Evolutionary conservation across 192 early-diverging fungal species (phyloP).

Genomic region (Coemansia sp.): DNA sequence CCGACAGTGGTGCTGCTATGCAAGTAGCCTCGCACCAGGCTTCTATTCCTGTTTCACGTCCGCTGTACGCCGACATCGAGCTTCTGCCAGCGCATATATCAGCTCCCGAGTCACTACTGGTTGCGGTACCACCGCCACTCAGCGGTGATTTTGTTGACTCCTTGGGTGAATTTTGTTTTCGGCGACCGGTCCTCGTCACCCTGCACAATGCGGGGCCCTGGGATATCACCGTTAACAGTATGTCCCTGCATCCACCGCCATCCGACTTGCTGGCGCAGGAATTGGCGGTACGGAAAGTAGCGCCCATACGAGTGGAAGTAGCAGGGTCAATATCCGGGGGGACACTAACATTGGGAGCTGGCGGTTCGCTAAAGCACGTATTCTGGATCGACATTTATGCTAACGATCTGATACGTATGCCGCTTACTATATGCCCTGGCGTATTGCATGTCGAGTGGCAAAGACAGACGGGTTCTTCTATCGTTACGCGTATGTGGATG

Average conservation of each 20-base stretch:
- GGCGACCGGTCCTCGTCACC: constrained; percentile 26
- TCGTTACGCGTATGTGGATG: constrained; percentile 40
- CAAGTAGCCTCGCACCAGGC: constrained; percentile 2
- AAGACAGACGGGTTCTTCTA: background rate
- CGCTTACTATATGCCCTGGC: constrained; percentile 21
- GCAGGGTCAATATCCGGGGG: constrained; percentile 11
- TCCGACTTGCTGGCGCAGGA: background rate
- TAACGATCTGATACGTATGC: constrained; percentile 28
- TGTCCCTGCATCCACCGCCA: constrained; percentile 19
- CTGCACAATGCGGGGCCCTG: constrained; percentile 35
- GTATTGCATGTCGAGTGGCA: constrained; percentile 37
- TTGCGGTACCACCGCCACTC: constrained; percentile 8
- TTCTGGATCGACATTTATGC: constrained; percentile 42
- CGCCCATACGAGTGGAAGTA: constrained; percentile 18
- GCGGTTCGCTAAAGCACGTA: constrained; percentile 20
- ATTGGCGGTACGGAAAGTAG: background rate
- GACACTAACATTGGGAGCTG: background rate
- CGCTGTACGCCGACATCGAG: constrained; percentile 17
- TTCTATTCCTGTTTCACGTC: constrained; percentile 23
- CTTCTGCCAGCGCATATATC: constrained; percentile 17
- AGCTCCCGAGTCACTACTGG: background rate
- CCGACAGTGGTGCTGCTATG: background rate
- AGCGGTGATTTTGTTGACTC: background rate
- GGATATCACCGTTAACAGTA: constrained; percentile 10
- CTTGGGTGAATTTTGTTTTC: constrained; percentile 34